Evolutionary conservation across 768 basidiomycete genomes (phyloP).

Genomic region (Cystofilobasidium macerans): DNA sequence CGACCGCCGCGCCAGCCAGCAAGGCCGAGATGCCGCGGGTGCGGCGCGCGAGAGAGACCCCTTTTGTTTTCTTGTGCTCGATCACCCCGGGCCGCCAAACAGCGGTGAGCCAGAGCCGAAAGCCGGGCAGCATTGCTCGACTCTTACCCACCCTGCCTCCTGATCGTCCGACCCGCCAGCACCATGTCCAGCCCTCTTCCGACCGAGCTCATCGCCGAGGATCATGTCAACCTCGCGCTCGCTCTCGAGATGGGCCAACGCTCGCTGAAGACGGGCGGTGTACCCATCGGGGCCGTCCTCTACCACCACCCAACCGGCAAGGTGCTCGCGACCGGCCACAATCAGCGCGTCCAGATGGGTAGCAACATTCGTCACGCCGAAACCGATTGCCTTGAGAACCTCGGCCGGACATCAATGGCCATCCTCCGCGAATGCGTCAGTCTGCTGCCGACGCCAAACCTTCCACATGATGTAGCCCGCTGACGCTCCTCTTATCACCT

Average conservation of each 20-base stretch:
- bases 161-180: not conserved
- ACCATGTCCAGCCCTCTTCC: not conserved
- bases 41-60: too few relatives aligned
- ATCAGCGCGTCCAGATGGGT: conserved; percentile 23
- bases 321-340: conserved; percentile 23
- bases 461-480: too few relatives aligned
- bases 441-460: too few relatives aligned
- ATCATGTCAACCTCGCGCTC: conserved; percentile 11
- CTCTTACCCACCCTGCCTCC: too few relatives aligned
- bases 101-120: too few relatives aligned
- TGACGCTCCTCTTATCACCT: not conserved
- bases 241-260: conserved; percentile 5
- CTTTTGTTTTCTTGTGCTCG: too few relatives aligned
- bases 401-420: conserved; percentile 9
- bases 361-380: conserved; percentile 23
- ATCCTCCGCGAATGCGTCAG: conserved; percentile 16
- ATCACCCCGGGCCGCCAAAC: too few relatives aligned
- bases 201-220: conserved; percentile 12
- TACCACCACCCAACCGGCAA: conserved; percentile 26
- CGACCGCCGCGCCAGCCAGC: too few relatives aligned
- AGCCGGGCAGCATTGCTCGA: too few relatives aligned
- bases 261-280: conserved; percentile 2
- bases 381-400: conserved; percentile 21
- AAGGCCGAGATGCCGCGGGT: too few relatives aligned
- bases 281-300: conserved; percentile 22